phyloP scores from a whole-genome alignment of 345 rosid genomes.

The Linum lewisii region DNA sequence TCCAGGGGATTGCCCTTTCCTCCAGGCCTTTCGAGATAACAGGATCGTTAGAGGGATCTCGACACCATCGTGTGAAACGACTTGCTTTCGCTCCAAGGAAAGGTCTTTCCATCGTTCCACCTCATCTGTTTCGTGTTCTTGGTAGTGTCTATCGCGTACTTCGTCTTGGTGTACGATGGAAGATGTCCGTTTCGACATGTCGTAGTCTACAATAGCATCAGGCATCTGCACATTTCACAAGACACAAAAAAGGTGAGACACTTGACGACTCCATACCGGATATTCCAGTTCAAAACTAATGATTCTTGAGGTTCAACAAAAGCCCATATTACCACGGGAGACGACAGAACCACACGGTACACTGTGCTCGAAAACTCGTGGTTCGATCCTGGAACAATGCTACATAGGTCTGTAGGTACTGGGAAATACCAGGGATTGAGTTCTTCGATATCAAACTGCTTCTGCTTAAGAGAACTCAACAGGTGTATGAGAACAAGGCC shows the following conservation, averaged over 20 bases:
- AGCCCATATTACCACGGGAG: conserved; percentile 67
- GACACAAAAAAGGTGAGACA: no score
- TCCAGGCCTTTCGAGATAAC: conserved; percentile 59
- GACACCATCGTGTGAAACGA: conserved; percentile 65
- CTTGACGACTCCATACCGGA: no score
- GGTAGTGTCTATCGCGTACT: no score
- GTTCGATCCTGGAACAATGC: conserved; percentile 70
- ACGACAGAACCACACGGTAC: conserved; percentile 74
- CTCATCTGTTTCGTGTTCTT: conserved; percentile 5
- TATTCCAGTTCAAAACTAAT: neutral
- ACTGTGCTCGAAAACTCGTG: conserved; percentile 52
- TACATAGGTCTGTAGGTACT: conserved; percentile 47
- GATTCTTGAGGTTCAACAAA: neutral
- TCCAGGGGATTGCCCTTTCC: conserved; percentile 50
- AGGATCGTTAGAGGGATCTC: conserved; percentile 64
- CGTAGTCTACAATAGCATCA: conserved; percentile 72
- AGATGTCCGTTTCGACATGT: conserved; percentile 47
- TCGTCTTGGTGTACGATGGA: conserved; percentile 61
- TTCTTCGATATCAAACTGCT: conserved; percentile 34
- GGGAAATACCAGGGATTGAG: conserved; percentile 86
- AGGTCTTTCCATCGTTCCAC: conserved; percentile 40
- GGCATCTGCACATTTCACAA: conserved; percentile 50
- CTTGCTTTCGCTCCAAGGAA: conserved; percentile 47
- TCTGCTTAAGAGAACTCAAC: conserved; percentile 28
- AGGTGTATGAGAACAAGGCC: conserved; percentile 8